A percentile compares a stretch with the other conserved stretches of the same genome.
Evolutionary conservation across 805 yeast genomes (phyloP).

Genomic region (Ogataea angusta): DNA sequence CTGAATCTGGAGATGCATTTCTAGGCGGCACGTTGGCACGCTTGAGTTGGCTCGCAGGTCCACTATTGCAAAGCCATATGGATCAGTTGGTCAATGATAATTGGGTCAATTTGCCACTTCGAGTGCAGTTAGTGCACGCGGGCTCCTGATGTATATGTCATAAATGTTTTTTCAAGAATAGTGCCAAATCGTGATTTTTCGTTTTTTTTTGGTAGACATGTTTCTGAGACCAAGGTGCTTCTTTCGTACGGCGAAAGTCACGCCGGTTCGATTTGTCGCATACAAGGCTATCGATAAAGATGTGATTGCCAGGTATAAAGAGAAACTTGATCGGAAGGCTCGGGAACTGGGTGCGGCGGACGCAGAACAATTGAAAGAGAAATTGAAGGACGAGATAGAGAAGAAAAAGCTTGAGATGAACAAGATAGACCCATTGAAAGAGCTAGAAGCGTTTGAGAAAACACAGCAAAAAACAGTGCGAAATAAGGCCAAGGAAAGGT

Average conservation of each 20-base stretch:
- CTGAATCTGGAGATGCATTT: conserved; percentile 1
- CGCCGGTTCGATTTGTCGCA: conserved; percentile 27
- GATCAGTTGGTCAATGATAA: too few species aligned
- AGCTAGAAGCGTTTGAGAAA: conserved; percentile 49
- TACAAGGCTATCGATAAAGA: conserved; percentile 31
- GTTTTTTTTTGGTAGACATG: conserved; percentile 1
- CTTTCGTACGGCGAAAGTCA: conserved; percentile 9
- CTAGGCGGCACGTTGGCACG: too few species aligned
- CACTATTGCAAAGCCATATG: too few species aligned
- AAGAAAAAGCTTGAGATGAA: conserved; percentile 52
- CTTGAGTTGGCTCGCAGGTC: too few species aligned
- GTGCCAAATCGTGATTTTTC: neutral
- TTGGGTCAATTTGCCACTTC: too few species aligned
- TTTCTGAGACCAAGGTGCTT: conserved; percentile 2
- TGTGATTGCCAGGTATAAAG: conserved; percentile 38
- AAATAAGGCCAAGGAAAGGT: conserved; percentile 27
- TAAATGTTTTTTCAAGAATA: neutral
- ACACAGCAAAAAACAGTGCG: conserved; percentile 19
- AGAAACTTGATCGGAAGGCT: conserved; percentile 40
- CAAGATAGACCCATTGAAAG: conserved; percentile 66
- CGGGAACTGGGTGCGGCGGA: conserved; percentile 40
- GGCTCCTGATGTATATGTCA: too few species aligned
- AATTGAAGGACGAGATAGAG: conserved; percentile 59
- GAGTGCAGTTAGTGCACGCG: too few species aligned
- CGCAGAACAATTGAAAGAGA: conserved; percentile 59